Evolutionary conservation across 163 green algal species (phyloP).

Genomic region (Chlorella variabilis): DNA sequence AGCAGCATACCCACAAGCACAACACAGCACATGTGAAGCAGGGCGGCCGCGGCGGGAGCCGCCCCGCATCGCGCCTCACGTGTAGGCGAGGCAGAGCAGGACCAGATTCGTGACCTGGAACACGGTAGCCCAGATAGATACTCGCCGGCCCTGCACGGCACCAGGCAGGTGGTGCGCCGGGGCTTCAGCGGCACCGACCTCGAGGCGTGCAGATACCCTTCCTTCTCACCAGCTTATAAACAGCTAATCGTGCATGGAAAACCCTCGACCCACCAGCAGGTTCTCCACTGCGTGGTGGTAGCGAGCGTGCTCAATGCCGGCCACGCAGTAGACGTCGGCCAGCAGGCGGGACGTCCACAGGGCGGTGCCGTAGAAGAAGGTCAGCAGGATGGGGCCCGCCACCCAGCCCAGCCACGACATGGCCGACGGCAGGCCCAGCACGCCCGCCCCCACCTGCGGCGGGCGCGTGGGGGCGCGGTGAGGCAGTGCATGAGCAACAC

Average conservation of each 20-base stretch:
- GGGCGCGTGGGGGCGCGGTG: too few relatives aligned
- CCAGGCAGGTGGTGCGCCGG: too few relatives aligned
- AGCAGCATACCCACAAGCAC: too few relatives aligned
- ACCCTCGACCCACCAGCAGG: background rate
- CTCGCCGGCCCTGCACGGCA: slow-evolving; percentile 4
- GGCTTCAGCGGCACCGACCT: too few relatives aligned
- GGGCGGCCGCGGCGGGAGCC: too few relatives aligned
- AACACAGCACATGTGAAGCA: too few relatives aligned
- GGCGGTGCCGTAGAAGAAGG: slow-evolving; percentile 47
- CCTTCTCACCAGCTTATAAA: too few relatives aligned
- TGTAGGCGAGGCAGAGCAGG: slow-evolving; percentile 20
- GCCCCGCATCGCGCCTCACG: too few relatives aligned
- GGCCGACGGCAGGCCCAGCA: slow-evolving; percentile 38
- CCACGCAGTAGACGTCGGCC: slow-evolving; percentile 38
- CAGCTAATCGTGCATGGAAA: too few relatives aligned
- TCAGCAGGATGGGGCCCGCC: slow-evolving; percentile 43
- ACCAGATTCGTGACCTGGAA: slow-evolving; percentile 45
- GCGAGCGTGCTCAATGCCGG: slow-evolving; percentile 27
- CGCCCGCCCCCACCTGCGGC: too few relatives aligned
- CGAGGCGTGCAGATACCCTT: too few relatives aligned
- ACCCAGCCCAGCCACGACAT: slow-evolving; percentile 53
- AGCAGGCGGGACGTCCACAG: slow-evolving; percentile 49
- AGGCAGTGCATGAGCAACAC: too few relatives aligned
- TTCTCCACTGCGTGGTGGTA: slow-evolving; percentile 48
- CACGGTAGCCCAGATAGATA: background rate